These are phyloP conservation scores for Aspergillus japonicus DNA, from an alignment of 2,329 filamentous ascomycete genomes.

Conservation along the genomic window DNA sequence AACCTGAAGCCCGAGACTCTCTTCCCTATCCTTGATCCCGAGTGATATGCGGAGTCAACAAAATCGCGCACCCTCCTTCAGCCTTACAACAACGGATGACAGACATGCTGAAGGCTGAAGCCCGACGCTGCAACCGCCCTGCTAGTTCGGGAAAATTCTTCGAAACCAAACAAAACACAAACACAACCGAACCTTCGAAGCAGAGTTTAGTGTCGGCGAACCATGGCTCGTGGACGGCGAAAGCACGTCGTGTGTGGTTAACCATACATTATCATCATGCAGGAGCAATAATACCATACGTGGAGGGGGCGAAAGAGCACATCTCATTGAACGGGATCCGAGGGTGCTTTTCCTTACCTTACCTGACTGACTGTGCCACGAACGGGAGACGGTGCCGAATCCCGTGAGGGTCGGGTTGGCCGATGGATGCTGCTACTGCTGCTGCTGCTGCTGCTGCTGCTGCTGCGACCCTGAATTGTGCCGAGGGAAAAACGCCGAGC, in stretches of 20 bases:
- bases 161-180: background rate
- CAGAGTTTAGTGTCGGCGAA: background rate
- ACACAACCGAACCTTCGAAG: background rate
- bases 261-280: background rate
- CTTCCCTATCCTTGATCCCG: background rate
- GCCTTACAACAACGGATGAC: background rate
- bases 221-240: background rate
- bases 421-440: too few species aligned
- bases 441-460: background rate
- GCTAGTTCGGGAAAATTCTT: conserved; percentile 3
- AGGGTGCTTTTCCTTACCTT: too few species aligned
- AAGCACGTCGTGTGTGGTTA: background rate
- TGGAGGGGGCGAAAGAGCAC: background rate
- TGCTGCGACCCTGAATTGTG: background rate
- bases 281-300: background rate
- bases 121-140: background rate
- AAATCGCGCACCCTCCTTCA: background rate
- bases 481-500: background rate
- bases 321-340: background rate
- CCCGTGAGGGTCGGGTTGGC: conserved; percentile 23
- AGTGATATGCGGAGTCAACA: background rate
- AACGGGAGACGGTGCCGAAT: conserved; percentile 22
- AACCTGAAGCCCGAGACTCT: too few species aligned
- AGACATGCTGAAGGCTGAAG: background rate
- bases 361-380: background rate